A percentile compares a stretch with the other conserved stretches of the same genome.
Conservation (phyloP, 192 early-diverging fungal species). For the Gaertneriomyces sp. region DNA sequence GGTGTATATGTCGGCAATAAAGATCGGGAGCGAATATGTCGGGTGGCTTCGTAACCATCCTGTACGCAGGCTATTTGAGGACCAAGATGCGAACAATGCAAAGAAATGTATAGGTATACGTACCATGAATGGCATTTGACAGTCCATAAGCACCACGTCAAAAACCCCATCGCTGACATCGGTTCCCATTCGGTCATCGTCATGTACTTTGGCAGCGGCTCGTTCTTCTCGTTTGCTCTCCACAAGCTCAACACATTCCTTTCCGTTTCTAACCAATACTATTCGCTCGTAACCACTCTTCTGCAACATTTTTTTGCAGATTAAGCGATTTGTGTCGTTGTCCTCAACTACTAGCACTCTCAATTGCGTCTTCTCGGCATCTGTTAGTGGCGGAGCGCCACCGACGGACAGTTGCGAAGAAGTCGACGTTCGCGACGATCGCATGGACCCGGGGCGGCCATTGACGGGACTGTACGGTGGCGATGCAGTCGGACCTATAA, state of each 20-base stretch:
- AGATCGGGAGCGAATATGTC: neutral
- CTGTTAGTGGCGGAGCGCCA: neutral
- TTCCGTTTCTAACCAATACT: neutral
- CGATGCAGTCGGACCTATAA: too few relatives aligned
- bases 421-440: too few relatives aligned
- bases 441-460: too few relatives aligned
- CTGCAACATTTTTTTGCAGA: slow-evolving; percentile 1
- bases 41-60: slow-evolving; percentile 12
- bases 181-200: too few relatives aligned
- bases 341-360: slow-evolving; percentile 6
- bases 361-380: neutral
- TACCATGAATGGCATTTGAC: slow-evolving; percentile 10
- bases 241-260: slow-evolving; percentile 1
- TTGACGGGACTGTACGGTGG: too few relatives aligned
- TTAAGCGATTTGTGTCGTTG: slow-evolving; percentile 3
- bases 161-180: neutral
- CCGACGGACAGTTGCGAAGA: too few relatives aligned
- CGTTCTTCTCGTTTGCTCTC: neutral
- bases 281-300: slow-evolving; percentile 2
- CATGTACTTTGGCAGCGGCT: neutral
- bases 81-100: too few relatives aligned
- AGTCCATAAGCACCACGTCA: slow-evolving; percentile 14
- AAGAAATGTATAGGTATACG: neutral
- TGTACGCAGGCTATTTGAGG: slow-evolving; percentile 12
- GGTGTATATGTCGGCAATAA: neutral